Percentiles rank a stretch among this genome's conserved stretches.
Conservation (phyloP, 306 rosid genomes). For the Gastrolobium villosum region DNA sequence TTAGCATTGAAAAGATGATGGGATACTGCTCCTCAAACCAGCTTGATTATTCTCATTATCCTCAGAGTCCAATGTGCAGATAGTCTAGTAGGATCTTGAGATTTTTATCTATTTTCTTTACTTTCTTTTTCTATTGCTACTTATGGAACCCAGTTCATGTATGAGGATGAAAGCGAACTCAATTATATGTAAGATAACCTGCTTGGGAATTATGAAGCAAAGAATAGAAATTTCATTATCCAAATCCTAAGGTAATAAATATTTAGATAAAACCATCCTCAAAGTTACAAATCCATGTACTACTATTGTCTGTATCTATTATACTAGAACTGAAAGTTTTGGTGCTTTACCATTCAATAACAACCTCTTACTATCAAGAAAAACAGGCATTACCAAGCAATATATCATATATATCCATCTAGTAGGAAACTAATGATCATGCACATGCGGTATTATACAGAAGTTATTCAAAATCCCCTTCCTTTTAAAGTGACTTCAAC, state of each 20-base stretch:
- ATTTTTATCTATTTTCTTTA: conserved; percentile 16
- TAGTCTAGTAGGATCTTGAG: conserved; percentile 44
- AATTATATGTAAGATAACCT: conserved; percentile 44
- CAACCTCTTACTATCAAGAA: conserved; percentile 1
- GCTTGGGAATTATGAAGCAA: conserved; percentile 38
- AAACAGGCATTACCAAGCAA: not conserved
- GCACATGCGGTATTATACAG: conserved; percentile 3
- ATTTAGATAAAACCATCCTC: not conserved
- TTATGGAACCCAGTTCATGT: conserved; percentile 53
- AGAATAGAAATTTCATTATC: conserved; percentile 35
- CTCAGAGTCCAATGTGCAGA: conserved; percentile 91
- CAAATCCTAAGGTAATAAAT: conserved; percentile 6
- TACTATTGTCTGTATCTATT: not conserved
- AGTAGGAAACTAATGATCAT: not conserved
- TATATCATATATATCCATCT: not conserved
- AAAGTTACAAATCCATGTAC: conserved; percentile 18
- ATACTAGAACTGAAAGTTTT: conserved; percentile 29
- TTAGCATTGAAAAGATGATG: conserved; percentile 54
- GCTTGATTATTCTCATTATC: conserved; percentile 65
- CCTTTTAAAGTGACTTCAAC: not conserved
- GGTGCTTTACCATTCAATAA: conserved; percentile 9
- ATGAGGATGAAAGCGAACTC: conserved; percentile 43
- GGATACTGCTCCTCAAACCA: conserved; percentile 62
- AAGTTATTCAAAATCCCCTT: not conserved
- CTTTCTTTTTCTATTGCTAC: conserved; percentile 39